Percentiles rank a stretch among this genome's conserved stretches.
These are phyloP conservation scores for Fraxinus greggii DNA, from an alignment of 305 asterid species.

Conservation along the genomic window DNA sequence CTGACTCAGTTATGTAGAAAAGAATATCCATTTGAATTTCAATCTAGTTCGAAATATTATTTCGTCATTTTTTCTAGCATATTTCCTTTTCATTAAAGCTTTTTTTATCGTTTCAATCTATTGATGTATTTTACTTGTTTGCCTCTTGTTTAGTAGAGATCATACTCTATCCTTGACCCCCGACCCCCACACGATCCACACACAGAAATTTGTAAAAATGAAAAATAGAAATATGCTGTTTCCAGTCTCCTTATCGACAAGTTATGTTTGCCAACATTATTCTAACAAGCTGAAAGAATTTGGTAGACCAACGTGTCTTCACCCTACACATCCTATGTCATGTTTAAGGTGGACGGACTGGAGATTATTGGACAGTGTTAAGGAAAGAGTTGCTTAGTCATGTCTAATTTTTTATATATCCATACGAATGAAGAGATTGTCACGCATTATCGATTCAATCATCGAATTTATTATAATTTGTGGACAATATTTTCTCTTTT, in stretches of 20 bases:
- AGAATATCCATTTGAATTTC: not conserved
- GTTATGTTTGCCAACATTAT: not conserved
- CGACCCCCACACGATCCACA: not conserved
- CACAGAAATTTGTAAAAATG: not conserved
- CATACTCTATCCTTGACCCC: not conserved
- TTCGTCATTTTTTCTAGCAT: not conserved
- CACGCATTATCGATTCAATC: not conserved
- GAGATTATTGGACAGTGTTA: too few relatives aligned
- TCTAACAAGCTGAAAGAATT: not conserved
- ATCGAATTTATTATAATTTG: not conserved
- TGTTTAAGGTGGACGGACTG: not conserved
- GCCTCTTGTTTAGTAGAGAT: not conserved
- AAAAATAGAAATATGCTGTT: not conserved
- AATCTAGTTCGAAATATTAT: not conserved
- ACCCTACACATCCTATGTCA: not conserved
- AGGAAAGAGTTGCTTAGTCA: not conserved
- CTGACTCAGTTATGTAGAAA: not conserved
- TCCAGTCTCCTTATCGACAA: not conserved
- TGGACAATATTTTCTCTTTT: too few relatives aligned
- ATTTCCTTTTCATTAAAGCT: not conserved
- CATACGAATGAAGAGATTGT: not conserved
- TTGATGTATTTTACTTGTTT: not conserved
- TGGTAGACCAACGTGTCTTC: not conserved
- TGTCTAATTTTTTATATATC: not conserved
- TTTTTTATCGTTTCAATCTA: not conserved